Base-by-base conservation (phyloP, 1,284 basidiomycete genomes). In the Melanopsichium pennsylvanicum region DNA sequence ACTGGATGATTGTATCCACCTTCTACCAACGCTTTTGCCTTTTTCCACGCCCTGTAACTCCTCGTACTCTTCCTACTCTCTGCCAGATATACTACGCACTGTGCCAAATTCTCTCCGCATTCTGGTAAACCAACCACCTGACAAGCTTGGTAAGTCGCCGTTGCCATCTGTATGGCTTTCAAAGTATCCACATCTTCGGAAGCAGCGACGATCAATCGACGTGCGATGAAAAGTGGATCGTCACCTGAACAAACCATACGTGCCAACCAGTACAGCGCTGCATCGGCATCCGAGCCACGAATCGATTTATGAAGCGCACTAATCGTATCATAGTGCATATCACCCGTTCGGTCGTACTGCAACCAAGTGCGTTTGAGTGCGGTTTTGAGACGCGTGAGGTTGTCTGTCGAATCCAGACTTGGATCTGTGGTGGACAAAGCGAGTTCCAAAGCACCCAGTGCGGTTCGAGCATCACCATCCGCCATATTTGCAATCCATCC, bases 181-280 rank as follows among this genome's bases (percentile, higher is more conserved):
- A 89, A 89, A n/a, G 91, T 83, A 7, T 91, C 90, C 32, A 93
- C 86, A 75, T 93, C 92, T 79, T 93, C 91, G 47, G 89, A 90
- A 2, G 91, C 90, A 51, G 91, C 89, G 2, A 93, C 89, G 13
- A 92, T 86, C 81, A 93, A 86, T 26, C 92, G 84, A 22, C 92
- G 85, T 1, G 89, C 90, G 60, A 94, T 87, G 76, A 89, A 95
- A 31, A 93, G 78, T 2, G 93, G 90, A 81, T 95, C 93, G 80
- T 95, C 92, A 11, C 91, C 92, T n/a, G 87, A 70, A 10, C 63
- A 67, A 8, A 80, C 72, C 80, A 81, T 81, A 5, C 80, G 55
- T 10, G 77, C 79, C 0, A 82, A 54, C 91, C 92, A 95, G 82
- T 94, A 95, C 83, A 95, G 84, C 7, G 91, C 91, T 0, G 91